Percentiles rank a stretch among this genome's conserved stretches.
phyloP scores from a whole-genome alignment of 176 grass and related monocot species.

The Phoenix roebelenii region DNA sequence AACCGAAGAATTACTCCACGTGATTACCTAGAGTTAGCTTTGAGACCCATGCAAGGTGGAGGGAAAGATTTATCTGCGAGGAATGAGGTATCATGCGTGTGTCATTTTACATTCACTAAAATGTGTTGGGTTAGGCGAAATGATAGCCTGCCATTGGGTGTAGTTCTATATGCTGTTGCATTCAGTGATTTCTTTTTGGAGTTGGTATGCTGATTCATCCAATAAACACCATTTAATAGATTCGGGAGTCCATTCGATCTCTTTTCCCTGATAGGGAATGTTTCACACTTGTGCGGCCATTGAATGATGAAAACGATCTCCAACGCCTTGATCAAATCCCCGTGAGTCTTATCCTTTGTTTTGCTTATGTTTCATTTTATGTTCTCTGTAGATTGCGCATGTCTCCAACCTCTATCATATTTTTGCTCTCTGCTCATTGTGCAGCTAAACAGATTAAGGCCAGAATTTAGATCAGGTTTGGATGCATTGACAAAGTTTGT shows the following conservation, averaged over 20 bases:
- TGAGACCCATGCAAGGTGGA: conserved; percentile 57
- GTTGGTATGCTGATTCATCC: conserved; percentile 11
- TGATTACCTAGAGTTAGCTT: conserved; percentile 67
- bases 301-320: conserved; percentile 78
- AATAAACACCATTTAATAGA: conserved; percentile 32
- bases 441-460: conserved; percentile 53
- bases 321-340: conserved; percentile 65
- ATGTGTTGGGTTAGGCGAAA: neutral
- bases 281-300: conserved; percentile 63
- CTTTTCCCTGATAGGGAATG: conserved; percentile 82
- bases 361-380: neutral
- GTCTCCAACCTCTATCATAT: conserved; percentile 1
- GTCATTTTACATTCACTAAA: conserved; percentile 5
- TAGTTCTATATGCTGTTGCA: neutral
- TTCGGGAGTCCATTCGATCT: conserved; percentile 59
- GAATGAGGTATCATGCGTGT: conserved; percentile 55
- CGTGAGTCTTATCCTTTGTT: conserved; percentile 22
- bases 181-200: conserved; percentile 2
- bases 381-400: neutral
- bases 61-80: conserved; percentile 55
- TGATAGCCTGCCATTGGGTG: neutral
- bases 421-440: neutral
- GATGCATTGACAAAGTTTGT: conserved; percentile 61
- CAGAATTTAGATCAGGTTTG: conserved; percentile 51
- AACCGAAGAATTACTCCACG: conserved; percentile 52